Base-by-base conservation (phyloP, 495 filamentous ascomycete genomes). In the Lepraria neglecta region DNA sequence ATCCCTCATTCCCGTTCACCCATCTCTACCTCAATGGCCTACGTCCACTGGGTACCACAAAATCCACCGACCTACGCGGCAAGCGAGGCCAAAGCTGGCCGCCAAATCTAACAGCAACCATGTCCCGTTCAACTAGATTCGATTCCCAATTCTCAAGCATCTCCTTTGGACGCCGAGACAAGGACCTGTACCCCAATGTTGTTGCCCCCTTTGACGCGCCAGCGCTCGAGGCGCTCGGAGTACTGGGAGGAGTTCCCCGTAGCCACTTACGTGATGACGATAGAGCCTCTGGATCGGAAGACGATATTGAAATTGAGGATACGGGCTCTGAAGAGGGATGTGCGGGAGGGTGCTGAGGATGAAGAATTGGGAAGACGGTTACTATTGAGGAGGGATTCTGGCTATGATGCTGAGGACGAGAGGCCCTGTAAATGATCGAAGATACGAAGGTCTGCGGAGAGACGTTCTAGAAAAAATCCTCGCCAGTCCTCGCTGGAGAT, bases 111-210 rank as follows among this genome's bases (percentile, higher is more conserved):
- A 38, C 35, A 38, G 28, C 28, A 52, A 52, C 6, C 15, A 52
- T 52, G 28, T 52, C 48, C 48, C 31, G 48, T 15, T 24, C 48
- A 28, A 17, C 31, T 27, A 33, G 28, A 11, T 52, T 30, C 28
- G 48, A 52, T 9, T 21, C 48, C 27, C 27, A 27, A 17, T 52
- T 17, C 15, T 30, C 27, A 10, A 52, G 27, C 27, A 52, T 52
- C 7, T 52, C 48, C 28, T 52, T 30, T n/a, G 48, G 28, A 33
- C 11, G 48, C 24, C 48, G 48, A 27, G 48, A 52, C 48, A 28
- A 28, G 48, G 10, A 12, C 31, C 27, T 52, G 27, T 52, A 52
- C 28, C 48, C 48, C 28, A 52, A 52, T 30, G 31, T 15, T 21
- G 19, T 52, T 52, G 28, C 6, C 27, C 28, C 48, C 2, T 52